A percentile compares a stretch with the other conserved stretches of the same genome.
These are phyloP conservation scores for Aureobasidium subglaciale DNA, from an alignment of 2,329 filamentous ascomycete genomes.

Conservation along the genomic window DNA sequence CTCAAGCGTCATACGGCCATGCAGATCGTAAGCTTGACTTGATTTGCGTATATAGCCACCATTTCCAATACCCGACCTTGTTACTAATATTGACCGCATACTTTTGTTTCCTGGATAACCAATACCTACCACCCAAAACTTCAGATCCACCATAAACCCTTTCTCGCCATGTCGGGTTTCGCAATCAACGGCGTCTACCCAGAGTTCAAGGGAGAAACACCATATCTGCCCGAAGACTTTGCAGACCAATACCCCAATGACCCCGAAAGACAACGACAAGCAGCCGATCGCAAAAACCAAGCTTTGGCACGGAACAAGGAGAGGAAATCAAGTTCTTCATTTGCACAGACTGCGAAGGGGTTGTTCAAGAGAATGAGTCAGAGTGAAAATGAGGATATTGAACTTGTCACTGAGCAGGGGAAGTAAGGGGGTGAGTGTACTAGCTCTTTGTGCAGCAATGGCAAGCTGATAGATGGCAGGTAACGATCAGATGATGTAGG, in stretches of 20 bases:
- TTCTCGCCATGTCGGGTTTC: not conserved
- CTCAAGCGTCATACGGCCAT: not conserved
- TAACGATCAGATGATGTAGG: not conserved
- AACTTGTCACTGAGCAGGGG: not conserved
- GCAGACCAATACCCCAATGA: slow-evolving; percentile 2
- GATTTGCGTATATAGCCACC: not conserved
- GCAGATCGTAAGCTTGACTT: not conserved
- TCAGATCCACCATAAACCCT: not conserved
- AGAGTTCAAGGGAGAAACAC: not conserved
- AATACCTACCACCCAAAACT: not conserved
- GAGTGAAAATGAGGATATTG: not conserved
- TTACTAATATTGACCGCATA: no score
- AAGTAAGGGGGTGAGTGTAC: not conserved
- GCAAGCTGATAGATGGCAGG: no score
- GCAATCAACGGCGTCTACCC: not conserved
- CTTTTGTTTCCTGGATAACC: not conserved
- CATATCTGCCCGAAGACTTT: not conserved
- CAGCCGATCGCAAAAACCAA: not conserved
- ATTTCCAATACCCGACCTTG: not conserved
- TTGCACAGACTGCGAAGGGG: not conserved
- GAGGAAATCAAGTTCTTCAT: not conserved
- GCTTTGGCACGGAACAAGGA: not conserved
- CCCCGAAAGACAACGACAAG: not conserved
- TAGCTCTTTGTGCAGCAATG: no score
- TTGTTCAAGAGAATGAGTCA: not conserved